Evolutionary conservation across 768 basidiomycete species (phyloP), one percentile per base, ranked within the genome.

Genomic region (Leccinum truebloodii): DNA sequence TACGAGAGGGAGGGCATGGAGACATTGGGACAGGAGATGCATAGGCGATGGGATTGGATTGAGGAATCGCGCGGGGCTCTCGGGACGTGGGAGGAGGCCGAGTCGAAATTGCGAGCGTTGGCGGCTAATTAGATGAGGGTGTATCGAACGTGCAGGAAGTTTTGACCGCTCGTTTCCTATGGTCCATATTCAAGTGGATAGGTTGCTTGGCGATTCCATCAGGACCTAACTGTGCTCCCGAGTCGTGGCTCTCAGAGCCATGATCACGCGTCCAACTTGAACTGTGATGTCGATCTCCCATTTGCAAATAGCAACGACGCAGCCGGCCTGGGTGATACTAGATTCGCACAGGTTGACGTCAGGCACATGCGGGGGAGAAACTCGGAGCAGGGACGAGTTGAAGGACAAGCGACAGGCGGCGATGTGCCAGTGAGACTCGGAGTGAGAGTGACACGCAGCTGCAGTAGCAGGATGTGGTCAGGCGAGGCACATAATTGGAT

Each of bases 1-100:
- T 50, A 59, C 14, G 69, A 65, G 59, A 56, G 39, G 22, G 65
- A 65, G 48, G 66, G 67, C 3, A 62, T 74, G 52, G 58, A 65
- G 6, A 20, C 12, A 1, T 22, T 66, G 18, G 64, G 57, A 44
- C 22, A 59, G 13, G 67, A 63, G 48, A 57, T 73, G 0, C 0
- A 46, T 1, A 55, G 50, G 24, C 58, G 64, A 52, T 70, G 68
- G 69, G 34, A 62, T 18, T 64, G 62, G 58, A 22, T 61, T 58
- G 63, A 66, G 35, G 57, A 39, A 20, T 32, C 39, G 22, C 49
- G 37, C 2, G 59, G 63, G 9, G 46, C 60, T 14, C 28, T 67
- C 16, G 55, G 54, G 18, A 37, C 37, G 16, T 72, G 65, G 72
- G 58, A 41, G 13, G 57, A 62, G 13, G 72, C 65, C 2, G 63